Evolutionary conservation across 2,329 filamentous ascomycete species (phyloP).

Genomic region (Colletotrichum caudatum): DNA sequence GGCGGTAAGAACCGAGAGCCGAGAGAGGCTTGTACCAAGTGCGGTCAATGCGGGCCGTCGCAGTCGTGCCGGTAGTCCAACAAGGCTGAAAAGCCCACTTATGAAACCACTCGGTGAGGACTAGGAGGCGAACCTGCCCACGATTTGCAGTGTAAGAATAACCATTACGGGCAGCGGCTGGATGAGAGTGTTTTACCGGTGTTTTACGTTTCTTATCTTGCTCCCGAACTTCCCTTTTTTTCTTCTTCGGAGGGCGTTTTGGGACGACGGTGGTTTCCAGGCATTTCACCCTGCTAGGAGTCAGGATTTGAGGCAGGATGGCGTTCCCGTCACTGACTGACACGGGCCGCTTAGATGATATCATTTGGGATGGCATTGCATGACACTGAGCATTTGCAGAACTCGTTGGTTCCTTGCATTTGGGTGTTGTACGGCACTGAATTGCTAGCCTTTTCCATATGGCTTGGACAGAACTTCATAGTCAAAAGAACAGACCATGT

Average conservation of each 20-base stretch:
- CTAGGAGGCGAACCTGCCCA: slow-evolving; percentile 37
- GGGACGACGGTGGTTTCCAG: neutral
- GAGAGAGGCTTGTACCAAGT: slow-evolving; percentile 77
- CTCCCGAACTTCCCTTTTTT: neutral
- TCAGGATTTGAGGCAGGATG: slow-evolving; percentile 20
- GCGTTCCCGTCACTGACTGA: slow-evolving; percentile 23
- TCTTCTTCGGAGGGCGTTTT: slow-evolving; percentile 17
- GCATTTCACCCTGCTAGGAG: slow-evolving; percentile 16
- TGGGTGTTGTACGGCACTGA: neutral
- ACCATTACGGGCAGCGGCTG: slow-evolving; percentile 18
- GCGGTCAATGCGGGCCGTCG: slow-evolving; percentile 68
- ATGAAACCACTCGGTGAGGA: slow-evolving; percentile 59
- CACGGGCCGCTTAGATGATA: slow-evolving; percentile 17
- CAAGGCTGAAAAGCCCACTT: slow-evolving; percentile 69
- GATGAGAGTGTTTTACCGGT: neutral
- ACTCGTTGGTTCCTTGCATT: slow-evolving; percentile 8
- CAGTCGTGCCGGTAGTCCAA: slow-evolving; percentile 69
- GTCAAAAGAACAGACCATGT: neutral
- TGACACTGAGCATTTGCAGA: slow-evolving; percentile 22
- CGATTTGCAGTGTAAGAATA: slow-evolving; percentile 17
- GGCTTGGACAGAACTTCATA: neutral
- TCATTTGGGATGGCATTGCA: slow-evolving; percentile 17
- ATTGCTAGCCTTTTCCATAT: neutral
- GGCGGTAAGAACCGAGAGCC: slow-evolving; percentile 85
- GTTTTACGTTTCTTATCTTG: neutral